phyloP scores from a whole-genome alignment of 2,329 filamentous ascomycete genomes.

The Claviceps sp. region DNA sequence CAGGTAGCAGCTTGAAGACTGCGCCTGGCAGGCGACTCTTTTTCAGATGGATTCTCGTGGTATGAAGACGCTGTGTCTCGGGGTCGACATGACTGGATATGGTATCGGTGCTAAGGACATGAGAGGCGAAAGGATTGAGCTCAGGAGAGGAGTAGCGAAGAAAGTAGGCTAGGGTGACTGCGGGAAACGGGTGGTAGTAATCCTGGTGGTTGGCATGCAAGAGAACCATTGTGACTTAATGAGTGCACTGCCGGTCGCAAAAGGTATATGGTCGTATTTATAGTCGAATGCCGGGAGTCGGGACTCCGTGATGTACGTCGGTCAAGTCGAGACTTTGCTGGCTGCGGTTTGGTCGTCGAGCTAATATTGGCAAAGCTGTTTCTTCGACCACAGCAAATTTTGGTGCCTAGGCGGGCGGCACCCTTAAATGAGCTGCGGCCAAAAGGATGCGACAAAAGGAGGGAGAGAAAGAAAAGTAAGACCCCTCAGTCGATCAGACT shows the following conservation, averaged over 20 bases:
- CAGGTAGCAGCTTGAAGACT: slow-evolving; percentile 62
- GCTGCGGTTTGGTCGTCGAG: slow-evolving; percentile 8
- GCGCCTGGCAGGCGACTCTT: slow-evolving; percentile 64
- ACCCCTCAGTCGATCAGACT: slow-evolving; percentile 3
- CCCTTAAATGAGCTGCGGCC: not conserved
- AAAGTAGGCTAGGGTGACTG: slow-evolving; percentile 80
- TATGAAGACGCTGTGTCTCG: slow-evolving; percentile 60
- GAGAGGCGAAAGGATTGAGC: slow-evolving; percentile 65
- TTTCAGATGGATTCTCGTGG: slow-evolving; percentile 69
- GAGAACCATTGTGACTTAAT: slow-evolving; percentile 40
- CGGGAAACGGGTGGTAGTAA: slow-evolving; percentile 71
- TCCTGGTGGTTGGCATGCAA: slow-evolving; percentile 54
- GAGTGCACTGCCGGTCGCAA: not conserved
- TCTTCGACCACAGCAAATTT: slow-evolving; percentile 11
- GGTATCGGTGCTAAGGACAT: slow-evolving; percentile 74
- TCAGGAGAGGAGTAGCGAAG: slow-evolving; percentile 64
- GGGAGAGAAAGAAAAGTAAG: not conserved
- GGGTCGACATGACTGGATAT: slow-evolving; percentile 63
- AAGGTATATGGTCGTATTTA: not conserved
- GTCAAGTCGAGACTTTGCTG: slow-evolving; percentile 1
- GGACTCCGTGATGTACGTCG: slow-evolving; percentile 2
- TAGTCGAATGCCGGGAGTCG: slow-evolving; percentile 1
- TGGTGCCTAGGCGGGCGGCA: slow-evolving; percentile 4
- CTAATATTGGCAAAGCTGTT: slow-evolving; percentile 11
- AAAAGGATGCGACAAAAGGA: not conserved